phyloP scores from a whole-genome alignment of 306 rosid species.

The Ammopiptanthus mongolicus region DNA sequence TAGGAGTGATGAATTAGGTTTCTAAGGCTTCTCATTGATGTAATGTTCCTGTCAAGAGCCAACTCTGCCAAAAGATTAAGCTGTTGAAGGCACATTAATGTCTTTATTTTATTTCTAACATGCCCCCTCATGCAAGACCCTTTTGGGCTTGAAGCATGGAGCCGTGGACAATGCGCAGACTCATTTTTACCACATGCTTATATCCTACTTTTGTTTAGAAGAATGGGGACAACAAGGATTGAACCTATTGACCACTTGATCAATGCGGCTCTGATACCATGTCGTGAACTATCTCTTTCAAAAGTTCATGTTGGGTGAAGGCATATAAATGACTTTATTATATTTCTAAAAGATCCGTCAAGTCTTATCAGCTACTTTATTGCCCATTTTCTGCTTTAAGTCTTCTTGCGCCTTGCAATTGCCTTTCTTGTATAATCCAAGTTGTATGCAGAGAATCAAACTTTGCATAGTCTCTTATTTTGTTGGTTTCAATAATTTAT shows the following conservation, averaged over 20 bases:
- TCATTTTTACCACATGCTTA: too few relatives aligned
- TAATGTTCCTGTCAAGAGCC: not conserved
- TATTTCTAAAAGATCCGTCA: not conserved
- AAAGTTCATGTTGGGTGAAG: not conserved
- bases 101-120: not conserved
- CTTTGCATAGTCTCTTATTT: not conserved
- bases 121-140: not conserved
- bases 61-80: not conserved
- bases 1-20: constrained; percentile 5
- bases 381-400: not conserved
- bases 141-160: too few relatives aligned
- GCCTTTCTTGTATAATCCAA: constrained; percentile 5
- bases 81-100: not conserved
- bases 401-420: not conserved
- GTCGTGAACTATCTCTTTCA: not conserved
- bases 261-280: too few relatives aligned
- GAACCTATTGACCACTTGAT: not conserved
- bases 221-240: too few relatives aligned
- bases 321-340: not conserved
- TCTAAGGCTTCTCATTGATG: constrained; percentile 8
- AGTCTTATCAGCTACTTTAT: constrained; percentile 7
- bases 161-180: too few relatives aligned
- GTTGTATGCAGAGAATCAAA: constrained; percentile 17
- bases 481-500: not conserved
- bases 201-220: too few relatives aligned